Percentiles rank a stretch among this genome's conserved stretches.
Evolutionary conservation across 1,139 yeast genomes (phyloP).

Genomic region (Tardiomyces depauwii): DNA sequence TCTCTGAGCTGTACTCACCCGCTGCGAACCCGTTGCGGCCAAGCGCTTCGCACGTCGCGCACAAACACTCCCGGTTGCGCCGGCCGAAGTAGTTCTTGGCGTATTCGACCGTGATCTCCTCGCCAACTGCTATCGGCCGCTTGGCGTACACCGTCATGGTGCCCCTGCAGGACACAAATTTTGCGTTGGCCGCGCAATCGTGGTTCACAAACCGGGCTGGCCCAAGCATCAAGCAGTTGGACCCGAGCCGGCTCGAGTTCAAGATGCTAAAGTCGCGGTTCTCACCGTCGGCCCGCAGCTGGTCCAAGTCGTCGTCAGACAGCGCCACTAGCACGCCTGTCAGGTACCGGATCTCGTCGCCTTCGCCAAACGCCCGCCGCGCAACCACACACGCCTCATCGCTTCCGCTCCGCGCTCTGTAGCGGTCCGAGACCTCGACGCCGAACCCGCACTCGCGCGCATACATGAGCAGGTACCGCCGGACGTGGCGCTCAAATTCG

Average conservation of each 20-base stretch:
- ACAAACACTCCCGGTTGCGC: conserved; percentile 32
- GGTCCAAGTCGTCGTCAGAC: conserved; percentile 25
- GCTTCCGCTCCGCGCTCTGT: conserved; percentile 18
- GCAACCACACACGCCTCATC: conserved; percentile 35
- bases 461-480: conserved; percentile 29
- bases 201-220: conserved; percentile 40
- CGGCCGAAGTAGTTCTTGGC: conserved; percentile 34
- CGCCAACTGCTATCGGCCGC: conserved; percentile 29
- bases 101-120: conserved; percentile 36
- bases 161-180: conserved; percentile 23
- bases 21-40: conserved; percentile 15
- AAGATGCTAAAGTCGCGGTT: conserved; percentile 33
- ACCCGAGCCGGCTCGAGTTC: conserved; percentile 25
- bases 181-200: conserved; percentile 34
- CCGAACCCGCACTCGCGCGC: conserved; percentile 31
- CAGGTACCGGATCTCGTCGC: conserved; percentile 28
- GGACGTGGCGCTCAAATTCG: conserved; percentile 30
- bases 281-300: conserved; percentile 15
- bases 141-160: conserved; percentile 24
- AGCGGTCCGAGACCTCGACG: conserved; percentile 34
- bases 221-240: conserved; percentile 34
- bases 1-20: conserved; percentile 2
- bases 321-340: conserved; percentile 31
- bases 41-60: conserved; percentile 32
- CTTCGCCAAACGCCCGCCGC: conserved; percentile 20